Evolutionary conservation across 768 basidiomycete genomes (phyloP), one percentile per base, ranked within the genome.

Genomic region (Naganishia randhawae): DNA sequence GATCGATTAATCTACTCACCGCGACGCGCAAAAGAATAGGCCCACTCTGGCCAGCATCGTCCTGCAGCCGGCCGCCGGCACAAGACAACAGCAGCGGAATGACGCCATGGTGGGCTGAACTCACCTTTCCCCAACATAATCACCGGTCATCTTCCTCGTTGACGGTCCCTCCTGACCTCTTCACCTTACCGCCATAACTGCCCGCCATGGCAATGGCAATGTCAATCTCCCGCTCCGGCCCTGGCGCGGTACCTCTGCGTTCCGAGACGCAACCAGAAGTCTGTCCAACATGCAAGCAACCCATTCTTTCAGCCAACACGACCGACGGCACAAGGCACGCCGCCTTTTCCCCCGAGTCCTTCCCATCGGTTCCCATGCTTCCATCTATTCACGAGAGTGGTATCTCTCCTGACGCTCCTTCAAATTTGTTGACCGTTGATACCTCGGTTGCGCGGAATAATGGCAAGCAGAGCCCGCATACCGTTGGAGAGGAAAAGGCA

Each of bases 211-310:
- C 57, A 27, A 27, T 39, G 41, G 57, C 57, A 61, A 39, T 61
- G 22, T 14, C 37, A 13, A 61, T 61, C 39, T 17, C 39, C 31
- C 57, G 31, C 37, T 39, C 35, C 22, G 16, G 27, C 22, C n/a
- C 33, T 37, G 35, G 16, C 11, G 37, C 3, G 45, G n/a, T 22
- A 3, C 4, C 25, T 16, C 14, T 19, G 41, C 41, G 41, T 19
- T 42, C 41, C 41, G 41, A 42, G 45, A 17, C 19, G 45, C 45
- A 48, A 48, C 45, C 57, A 16, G 39, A 25, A 25, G 14, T 42
- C 19, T 61, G 57, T 29, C 57, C 57, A 25, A 61, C 57, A 14
- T 61, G 57, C 33, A 61, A 41, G 33, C 57, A 61, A 39, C 57
- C 57, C 6, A 9, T 61, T 1, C 33, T 10, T 4, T 55, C 54